These are phyloP conservation scores for Pyricularia grisea DNA, from an alignment of 2,329 filamentous ascomycete genomes.

Conservation along the genomic window DNA sequence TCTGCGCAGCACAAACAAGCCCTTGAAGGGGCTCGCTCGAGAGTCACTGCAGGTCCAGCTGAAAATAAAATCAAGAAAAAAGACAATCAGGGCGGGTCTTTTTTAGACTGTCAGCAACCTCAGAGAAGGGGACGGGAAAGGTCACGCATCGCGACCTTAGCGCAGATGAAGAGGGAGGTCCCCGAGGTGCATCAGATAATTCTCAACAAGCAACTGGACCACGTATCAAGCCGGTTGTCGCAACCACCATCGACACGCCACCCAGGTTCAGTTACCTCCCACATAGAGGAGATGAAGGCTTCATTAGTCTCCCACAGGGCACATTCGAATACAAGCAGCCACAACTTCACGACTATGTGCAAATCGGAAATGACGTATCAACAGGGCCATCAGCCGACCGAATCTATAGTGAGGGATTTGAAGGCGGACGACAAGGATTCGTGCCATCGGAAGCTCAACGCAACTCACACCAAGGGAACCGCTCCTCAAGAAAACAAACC, in stretches of 20 bases:
- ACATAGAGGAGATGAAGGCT: background rate
- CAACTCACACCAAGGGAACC: slow-evolving; percentile 5
- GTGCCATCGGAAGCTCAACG: background rate
- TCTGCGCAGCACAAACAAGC: background rate
- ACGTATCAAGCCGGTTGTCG: background rate
- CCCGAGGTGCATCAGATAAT: background rate
- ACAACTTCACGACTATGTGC: background rate
- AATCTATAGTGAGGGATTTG: background rate
- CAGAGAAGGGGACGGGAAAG: background rate
- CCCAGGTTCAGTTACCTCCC: background rate
- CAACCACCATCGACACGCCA: background rate
- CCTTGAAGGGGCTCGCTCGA: background rate
- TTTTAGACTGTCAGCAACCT: background rate
- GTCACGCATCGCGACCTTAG: background rate
- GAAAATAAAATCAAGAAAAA: background rate
- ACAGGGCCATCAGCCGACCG: background rate
- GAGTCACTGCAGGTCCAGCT: background rate
- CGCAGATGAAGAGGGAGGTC: background rate
- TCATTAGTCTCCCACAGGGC: background rate
- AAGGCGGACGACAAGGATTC: background rate
- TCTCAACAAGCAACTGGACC: background rate
- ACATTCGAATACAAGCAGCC: background rate
- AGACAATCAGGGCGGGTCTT: background rate
- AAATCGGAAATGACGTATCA: background rate
- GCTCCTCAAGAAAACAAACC: background rate